Percentiles rank a stretch among this genome's conserved stretches.
These are phyloP conservation scores for Termitomyces sp. DNA, from an alignment of 768 basidiomycete genomes.

Conservation along the genomic window DNA sequence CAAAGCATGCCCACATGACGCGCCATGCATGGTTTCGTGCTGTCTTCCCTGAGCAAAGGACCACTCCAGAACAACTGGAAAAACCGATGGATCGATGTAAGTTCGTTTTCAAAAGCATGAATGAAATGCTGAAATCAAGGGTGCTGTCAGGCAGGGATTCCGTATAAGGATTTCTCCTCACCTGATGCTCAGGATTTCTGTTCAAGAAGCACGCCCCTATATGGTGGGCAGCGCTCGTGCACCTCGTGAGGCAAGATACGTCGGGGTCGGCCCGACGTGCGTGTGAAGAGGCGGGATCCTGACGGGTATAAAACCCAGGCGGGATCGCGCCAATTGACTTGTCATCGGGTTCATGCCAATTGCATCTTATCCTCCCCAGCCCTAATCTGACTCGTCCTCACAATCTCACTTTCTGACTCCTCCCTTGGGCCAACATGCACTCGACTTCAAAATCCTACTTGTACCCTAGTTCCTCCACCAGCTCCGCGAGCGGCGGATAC, in stretches of 20 bases:
- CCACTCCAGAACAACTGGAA: neutral
- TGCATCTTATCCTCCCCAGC: neutral
- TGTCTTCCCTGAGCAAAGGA: neutral
- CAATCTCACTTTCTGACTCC: neutral
- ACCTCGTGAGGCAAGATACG: neutral
- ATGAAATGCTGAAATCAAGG: neutral
- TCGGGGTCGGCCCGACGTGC: neutral
- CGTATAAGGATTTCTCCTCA: neutral
- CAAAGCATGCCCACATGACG: neutral
- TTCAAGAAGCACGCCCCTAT: neutral
- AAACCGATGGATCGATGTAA: neutral
- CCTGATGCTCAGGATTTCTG: neutral
- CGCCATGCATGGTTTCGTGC: neutral
- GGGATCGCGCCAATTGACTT: neutral
- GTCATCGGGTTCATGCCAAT: neutral
- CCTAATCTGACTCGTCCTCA: neutral
- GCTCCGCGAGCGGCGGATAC: neutral
- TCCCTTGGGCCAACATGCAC: neutral
- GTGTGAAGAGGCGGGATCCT: neutral
- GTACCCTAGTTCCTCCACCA: neutral
- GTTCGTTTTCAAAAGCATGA: neutral
- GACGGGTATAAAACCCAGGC: neutral
- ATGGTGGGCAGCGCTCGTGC: neutral
- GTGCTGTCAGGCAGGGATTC: neutral
- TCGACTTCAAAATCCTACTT: neutral